Conservation (phyloP, 352 stramenopile genomes). For the Phytopythium chamaehyphon region DNA sequence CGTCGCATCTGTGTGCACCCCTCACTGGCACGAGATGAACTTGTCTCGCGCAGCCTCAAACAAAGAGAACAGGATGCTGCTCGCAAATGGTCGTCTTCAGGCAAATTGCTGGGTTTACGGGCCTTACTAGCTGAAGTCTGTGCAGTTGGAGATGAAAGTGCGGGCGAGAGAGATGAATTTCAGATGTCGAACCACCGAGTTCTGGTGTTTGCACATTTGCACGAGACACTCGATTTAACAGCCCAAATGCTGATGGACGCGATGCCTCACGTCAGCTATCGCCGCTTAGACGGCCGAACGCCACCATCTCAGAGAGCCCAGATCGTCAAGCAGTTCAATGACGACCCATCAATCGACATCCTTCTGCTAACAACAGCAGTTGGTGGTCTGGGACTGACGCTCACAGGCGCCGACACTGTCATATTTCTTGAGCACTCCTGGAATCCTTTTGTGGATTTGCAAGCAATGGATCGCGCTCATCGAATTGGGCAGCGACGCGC, state of each 20-base stretch:
- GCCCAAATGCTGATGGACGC: slow-evolving; percentile 82
- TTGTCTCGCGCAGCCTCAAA: slow-evolving; percentile 15
- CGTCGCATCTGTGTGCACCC: slow-evolving; percentile 95
- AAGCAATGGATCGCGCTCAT: slow-evolving; percentile 88
- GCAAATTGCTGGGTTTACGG: slow-evolving; percentile 88
- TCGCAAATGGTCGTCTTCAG: slow-evolving; percentile 74
- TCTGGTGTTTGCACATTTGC: slow-evolving; percentile 95
- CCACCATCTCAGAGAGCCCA: slow-evolving; percentile 53
- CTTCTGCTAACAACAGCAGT: slow-evolving; percentile 95
- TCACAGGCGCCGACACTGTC: slow-evolving; percentile 96
- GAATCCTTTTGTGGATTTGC: slow-evolving; percentile 96
- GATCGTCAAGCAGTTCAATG: slow-evolving; percentile 92
- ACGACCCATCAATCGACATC: slow-evolving; percentile 89
- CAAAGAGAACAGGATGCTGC: slow-evolving; percentile 23
- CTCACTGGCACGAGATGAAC: slow-evolving; percentile 57
- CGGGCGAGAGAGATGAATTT: slow-evolving; percentile 15
- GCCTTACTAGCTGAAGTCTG: slow-evolving; percentile 77
- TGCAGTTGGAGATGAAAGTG: slow-evolving; percentile 12
- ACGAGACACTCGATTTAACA: slow-evolving; percentile 91
- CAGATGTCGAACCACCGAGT: slow-evolving; percentile 74
- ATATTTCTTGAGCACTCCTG: slow-evolving; percentile 98
- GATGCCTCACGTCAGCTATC: slow-evolving; percentile 71
- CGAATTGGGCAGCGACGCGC: slow-evolving; percentile 68
- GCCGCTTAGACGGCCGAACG: slow-evolving; percentile 92
- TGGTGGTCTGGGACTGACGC: slow-evolving; percentile 94